Evolutionary conservation across 2,329 filamentous ascomycete genomes (phyloP).

Genomic region (Xylariales sp.): DNA sequence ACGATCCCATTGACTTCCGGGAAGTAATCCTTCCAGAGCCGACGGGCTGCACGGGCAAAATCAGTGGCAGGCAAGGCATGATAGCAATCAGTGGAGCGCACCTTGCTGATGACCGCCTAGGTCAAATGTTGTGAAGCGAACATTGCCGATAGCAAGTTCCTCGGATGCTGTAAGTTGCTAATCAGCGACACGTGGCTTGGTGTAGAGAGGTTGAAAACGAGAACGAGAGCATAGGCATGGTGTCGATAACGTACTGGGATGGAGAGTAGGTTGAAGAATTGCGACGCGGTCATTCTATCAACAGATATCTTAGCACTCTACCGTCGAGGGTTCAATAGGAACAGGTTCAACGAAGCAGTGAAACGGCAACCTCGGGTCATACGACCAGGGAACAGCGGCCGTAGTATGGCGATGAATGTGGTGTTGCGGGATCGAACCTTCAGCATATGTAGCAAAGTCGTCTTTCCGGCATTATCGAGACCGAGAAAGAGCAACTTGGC

Average conservation of each 20-base stretch:
- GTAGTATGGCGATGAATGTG: conserved; percentile 9
- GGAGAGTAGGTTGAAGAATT: conserved; percentile 88
- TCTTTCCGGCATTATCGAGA: conserved; percentile 95
- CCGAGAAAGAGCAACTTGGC: conserved; percentile 94
- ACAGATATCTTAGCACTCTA: conserved; percentile 24
- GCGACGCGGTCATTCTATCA: conserved; percentile 88
- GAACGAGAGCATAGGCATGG: conserved; percentile 13
- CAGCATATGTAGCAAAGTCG: conserved; percentile 92
- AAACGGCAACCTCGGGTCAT: conserved; percentile 29
- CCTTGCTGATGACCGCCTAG: conserved; percentile 93
- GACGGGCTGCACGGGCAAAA: conserved; percentile 70
- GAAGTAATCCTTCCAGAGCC: conserved; percentile 97
- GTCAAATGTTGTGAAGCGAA: conserved; percentile 95
- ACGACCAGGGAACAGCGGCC: conserved; percentile 8
- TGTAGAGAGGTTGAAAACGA: conserved; percentile 32
- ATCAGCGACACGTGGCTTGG: conserved; percentile 42
- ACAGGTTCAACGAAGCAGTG: background rate
- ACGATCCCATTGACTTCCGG: conserved; percentile 96
- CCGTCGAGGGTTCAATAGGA: conserved; percentile 2
- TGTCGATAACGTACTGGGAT: conserved; percentile 76
- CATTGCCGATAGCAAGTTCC: conserved; percentile 91
- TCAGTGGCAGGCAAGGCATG: conserved; percentile 27
- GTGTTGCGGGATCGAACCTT: conserved; percentile 71
- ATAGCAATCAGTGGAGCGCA: conserved; percentile 51
- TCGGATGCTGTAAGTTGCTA: conserved; percentile 74